Conservation (phyloP, 129 eudicot genomes). For the Scalesia atractyloides region DNA sequence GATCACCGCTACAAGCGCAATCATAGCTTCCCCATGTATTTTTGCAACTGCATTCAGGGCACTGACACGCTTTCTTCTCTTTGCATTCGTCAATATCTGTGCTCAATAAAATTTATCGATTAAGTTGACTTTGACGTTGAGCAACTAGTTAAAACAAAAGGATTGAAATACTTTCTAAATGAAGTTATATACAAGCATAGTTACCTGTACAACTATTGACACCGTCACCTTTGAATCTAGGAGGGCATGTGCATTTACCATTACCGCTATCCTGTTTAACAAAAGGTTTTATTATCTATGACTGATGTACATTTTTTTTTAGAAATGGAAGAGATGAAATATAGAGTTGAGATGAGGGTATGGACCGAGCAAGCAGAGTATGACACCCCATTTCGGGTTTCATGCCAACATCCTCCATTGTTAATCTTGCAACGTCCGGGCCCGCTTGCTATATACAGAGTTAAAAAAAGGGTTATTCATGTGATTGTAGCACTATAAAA, state of each 20-base stretch:
- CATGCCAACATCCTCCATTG: slow-evolving; percentile 98
- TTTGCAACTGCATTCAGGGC: slow-evolving; percentile 94
- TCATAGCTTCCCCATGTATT: slow-evolving; percentile 98
- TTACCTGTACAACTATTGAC: slow-evolving; percentile 82
- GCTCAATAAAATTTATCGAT: not conserved
- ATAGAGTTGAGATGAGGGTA: slow-evolving; percentile 1
- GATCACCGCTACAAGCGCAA: slow-evolving; percentile 72
- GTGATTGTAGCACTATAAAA: not conserved
- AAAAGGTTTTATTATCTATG: slow-evolving; percentile 12
- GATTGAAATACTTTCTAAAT: not conserved
- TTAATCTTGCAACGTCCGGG: slow-evolving; percentile 90
- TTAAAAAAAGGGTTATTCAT: slow-evolving; percentile 10
- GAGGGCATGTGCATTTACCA: slow-evolving; percentile 82
- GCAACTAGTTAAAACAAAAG: not conserved
- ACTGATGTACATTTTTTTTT: not conserved
- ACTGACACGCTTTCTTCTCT: slow-evolving; percentile 89
- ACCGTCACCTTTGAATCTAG: slow-evolving; percentile 89
- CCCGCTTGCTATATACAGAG: slow-evolving; percentile 65
- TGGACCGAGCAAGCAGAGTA: slow-evolving; percentile 85
- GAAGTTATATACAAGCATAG: slow-evolving; percentile 11
- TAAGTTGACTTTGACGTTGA: slow-evolving; percentile 20
- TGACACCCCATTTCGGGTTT: slow-evolving; percentile 58
- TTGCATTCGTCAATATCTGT: slow-evolving; percentile 91
- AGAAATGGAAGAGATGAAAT: not conserved
- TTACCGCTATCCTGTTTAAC: slow-evolving; percentile 62